Percentiles rank a stretch among this genome's conserved stretches.
phyloP scores from a whole-genome alignment of 768 basidiomycete genomes.

The Suillus cothurnatus region DNA sequence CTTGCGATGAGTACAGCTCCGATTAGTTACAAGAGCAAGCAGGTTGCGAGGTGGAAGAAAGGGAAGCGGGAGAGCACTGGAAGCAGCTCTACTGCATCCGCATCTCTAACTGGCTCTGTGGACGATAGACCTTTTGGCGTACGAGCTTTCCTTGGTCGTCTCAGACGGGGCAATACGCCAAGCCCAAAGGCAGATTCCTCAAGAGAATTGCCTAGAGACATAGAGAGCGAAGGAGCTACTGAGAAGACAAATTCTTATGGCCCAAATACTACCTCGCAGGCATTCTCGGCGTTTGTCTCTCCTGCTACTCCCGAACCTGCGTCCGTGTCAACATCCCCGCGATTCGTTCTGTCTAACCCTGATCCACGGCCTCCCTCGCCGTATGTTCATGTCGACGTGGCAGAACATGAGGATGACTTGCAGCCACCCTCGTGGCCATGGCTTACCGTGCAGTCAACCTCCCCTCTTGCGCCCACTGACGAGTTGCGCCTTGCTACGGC shows the following conservation, averaged over 20 bases:
- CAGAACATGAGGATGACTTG: neutral
- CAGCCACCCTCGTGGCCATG: slow-evolving; percentile 9
- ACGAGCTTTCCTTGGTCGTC: slow-evolving; percentile 29
- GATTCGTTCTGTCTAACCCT: slow-evolving; percentile 35
- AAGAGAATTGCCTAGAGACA: slow-evolving; percentile 22
- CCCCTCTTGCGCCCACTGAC: slow-evolving; percentile 31
- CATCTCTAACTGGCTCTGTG: slow-evolving; percentile 20
- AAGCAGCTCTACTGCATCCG: slow-evolving; percentile 16
- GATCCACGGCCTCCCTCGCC: slow-evolving; percentile 28
- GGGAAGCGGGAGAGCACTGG: slow-evolving; percentile 14
- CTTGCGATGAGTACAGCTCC: neutral
- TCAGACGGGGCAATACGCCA: slow-evolving; percentile 29
- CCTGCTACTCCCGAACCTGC: slow-evolving; percentile 17
- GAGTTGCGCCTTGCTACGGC: slow-evolving; percentile 18
- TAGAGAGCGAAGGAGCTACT: slow-evolving; percentile 18
- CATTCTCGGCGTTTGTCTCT: neutral
- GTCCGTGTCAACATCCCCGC: slow-evolving; percentile 19
- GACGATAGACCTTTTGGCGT: slow-evolving; percentile 30
- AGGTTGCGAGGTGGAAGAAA: slow-evolving; percentile 22
- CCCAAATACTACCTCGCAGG: neutral
- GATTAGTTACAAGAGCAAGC: neutral
- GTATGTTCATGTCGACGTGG: slow-evolving; percentile 10
- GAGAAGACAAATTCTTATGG: slow-evolving; percentile 4
- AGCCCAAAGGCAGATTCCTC: slow-evolving; percentile 28
- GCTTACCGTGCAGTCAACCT: neutral